Evolutionary conservation across 2,329 filamentous ascomycete species (phyloP).

Genomic region (Diaporthe batatas): DNA sequence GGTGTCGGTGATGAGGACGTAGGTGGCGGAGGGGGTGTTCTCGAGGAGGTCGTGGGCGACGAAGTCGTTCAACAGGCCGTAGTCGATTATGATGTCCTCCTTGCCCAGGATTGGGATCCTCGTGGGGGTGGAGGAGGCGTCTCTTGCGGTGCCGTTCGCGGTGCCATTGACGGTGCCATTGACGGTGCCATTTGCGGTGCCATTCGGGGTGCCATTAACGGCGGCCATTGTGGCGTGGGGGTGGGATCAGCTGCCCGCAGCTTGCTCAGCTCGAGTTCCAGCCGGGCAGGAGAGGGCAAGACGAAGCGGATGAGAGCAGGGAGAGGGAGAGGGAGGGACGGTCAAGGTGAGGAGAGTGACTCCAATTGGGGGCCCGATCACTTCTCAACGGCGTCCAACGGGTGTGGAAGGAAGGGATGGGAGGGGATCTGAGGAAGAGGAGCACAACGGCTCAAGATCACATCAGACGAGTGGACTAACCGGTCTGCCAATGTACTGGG

Average conservation of each 20-base stretch:
- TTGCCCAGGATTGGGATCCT: slow-evolving; percentile 86
- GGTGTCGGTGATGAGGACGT: slow-evolving; percentile 96
- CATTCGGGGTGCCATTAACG: slow-evolving; percentile 47
- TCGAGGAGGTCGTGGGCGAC: slow-evolving; percentile 84
- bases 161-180: slow-evolving; percentile 46
- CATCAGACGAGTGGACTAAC: slow-evolving; percentile 29
- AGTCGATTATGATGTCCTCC: slow-evolving; percentile 91
- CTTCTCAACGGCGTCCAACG: slow-evolving; percentile 8
- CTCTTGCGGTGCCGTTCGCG: slow-evolving; percentile 40
- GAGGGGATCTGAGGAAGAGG: no score
- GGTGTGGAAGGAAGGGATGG: background rate
- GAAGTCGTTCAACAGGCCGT: slow-evolving; percentile 88
- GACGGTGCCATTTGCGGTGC: slow-evolving; percentile 28
- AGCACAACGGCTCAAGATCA: slow-evolving; percentile 15
- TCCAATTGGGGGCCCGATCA: background rate
- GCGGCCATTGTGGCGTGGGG: slow-evolving; percentile 42
- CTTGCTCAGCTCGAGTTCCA: slow-evolving; percentile 33
- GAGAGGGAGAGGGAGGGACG: background rate
- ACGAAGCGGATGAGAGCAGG: background rate
- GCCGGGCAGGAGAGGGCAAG: slow-evolving; percentile 26
- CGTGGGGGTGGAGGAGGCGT: slow-evolving; percentile 57
- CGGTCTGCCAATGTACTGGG: slow-evolving; percentile 18
- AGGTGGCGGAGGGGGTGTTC: slow-evolving; percentile 86
- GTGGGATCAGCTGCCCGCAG: slow-evolving; percentile 36
- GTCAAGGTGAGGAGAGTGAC: background rate